These are phyloP conservation scores for Secale cereale DNA, from an alignment of 176 grass and related monocot species.

Conservation along the genomic window DNA sequence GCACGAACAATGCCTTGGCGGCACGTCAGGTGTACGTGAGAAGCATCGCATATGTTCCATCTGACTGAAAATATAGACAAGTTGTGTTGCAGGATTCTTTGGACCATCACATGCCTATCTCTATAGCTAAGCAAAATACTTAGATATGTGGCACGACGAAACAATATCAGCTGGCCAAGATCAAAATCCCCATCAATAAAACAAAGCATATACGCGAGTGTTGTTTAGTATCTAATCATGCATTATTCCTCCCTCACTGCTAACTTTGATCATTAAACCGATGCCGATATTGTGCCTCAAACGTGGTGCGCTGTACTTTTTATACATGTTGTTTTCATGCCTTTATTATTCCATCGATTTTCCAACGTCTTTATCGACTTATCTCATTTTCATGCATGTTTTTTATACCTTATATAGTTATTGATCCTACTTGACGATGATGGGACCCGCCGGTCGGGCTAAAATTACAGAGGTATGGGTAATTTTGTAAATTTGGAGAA, in stretches of 20 bases:
- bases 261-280: neutral
- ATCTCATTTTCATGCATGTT: too few species aligned
- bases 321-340: too few species aligned
- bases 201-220: neutral
- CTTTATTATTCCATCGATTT: too few species aligned
- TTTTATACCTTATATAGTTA: too few species aligned
- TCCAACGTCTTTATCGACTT: too few species aligned
- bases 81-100: neutral
- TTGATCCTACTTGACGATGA: too few species aligned
- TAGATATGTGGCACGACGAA: neutral
- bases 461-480: too few species aligned
- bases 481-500: too few species aligned
- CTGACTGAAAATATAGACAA: neutral
- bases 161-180: neutral
- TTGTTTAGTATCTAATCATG: neutral
- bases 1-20: too few species aligned
- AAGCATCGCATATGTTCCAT: neutral
- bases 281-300: neutral
- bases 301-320: too few species aligned
- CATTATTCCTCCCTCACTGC: neutral
- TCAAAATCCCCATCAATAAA: neutral
- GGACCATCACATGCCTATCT: neutral
- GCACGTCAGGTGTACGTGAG: too few species aligned
- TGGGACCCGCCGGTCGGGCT: too few species aligned
- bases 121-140: neutral